Conservation (phyloP, 2,329 filamentous ascomycete species). For the Zelopaecilomyces penicillatus region DNA sequence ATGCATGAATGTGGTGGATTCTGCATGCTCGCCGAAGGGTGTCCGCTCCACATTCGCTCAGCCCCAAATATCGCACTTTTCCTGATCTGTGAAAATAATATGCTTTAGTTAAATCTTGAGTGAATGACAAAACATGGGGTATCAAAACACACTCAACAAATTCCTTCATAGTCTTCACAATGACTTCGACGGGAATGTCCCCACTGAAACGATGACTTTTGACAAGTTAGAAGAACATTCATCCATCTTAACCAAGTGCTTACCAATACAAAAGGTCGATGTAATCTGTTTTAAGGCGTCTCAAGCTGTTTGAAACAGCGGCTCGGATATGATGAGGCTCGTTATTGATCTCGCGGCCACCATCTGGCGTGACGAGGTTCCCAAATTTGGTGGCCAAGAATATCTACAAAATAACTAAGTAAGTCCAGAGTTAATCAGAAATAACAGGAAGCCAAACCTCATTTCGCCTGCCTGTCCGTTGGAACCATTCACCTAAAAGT, state of each 20-base stretch:
- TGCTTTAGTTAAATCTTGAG: too few relatives aligned
- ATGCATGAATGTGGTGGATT: slow-evolving; percentile 39
- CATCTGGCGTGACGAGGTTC: neutral
- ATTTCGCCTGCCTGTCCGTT: slow-evolving; percentile 31
- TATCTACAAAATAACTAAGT: neutral
- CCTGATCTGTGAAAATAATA: slow-evolving; percentile 22
- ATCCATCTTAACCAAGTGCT: too few relatives aligned
- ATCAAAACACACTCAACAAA: too few relatives aligned
- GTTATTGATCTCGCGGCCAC: neutral
- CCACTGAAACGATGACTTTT: too few relatives aligned
- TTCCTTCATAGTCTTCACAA: too few relatives aligned
- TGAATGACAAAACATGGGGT: too few relatives aligned
- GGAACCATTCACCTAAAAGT: slow-evolving; percentile 39
- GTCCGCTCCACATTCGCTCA: slow-evolving; percentile 36
- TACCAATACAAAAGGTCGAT: slow-evolving; percentile 46
- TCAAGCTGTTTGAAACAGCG: slow-evolving; percentile 26
- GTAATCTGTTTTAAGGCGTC: slow-evolving; percentile 39
- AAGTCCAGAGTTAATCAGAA: too few relatives aligned
- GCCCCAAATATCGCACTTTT: slow-evolving; percentile 46
- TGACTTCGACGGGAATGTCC: too few relatives aligned
- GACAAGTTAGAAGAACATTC: too few relatives aligned
- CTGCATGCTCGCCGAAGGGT: slow-evolving; percentile 42
- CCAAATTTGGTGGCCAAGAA: neutral
- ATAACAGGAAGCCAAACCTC: slow-evolving; percentile 12
- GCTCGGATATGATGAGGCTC: slow-evolving; percentile 12